Base-by-base conservation (phyloP, 2,329 filamentous ascomycete genomes). In the Myotisia sp. region DNA sequence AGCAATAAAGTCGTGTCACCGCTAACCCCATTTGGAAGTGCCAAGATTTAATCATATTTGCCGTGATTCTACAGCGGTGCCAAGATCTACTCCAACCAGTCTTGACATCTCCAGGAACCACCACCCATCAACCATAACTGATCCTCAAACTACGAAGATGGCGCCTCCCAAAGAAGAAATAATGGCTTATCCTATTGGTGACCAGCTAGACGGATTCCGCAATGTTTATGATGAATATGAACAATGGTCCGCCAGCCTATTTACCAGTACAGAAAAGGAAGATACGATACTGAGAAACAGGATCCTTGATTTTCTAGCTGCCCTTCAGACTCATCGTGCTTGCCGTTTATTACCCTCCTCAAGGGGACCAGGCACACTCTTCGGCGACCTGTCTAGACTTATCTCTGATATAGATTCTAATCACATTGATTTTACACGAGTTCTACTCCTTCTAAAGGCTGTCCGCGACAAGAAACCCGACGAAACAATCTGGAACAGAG, bases 391-490 rank as follows among this genome's bases (percentile, higher is more conserved):
- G 7, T 18, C n/a, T 7, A 6, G 31, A 12, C 12, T 33, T 33
- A n/a, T n/a, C n/a, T n/a, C n/a, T n/a, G n/a, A n/a, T n/a, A n/a
- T n/a, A 24, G 20, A 4, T 30, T 13, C 30, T n/a, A 24, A 10
- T 18, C 2, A 12, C 12, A 13, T 26, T 10, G 21, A 26, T 2
- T 18, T 34, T 12, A 21, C 6, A 16, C 19, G n/a, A 9, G 14
- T 34, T 13, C 26, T 34, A 29, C 24, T 24, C 16, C 14, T 34
- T 4, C 10, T 34, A 9, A 34, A 34, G 10, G 33, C 16, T 27
- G 17, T 34, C 5, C 22, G n/a, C 21, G 32, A 34, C 10, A n/a
- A 18, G n/a, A 23, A 34, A 12, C 13, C 32, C 24, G 24, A 21
- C 14, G 24, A 28, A 21, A 6, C n/a, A 3, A 26, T 33, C 2